Base-by-base conservation (phyloP, 1,139 yeast genomes). In the Candida freyschussii region DNA sequence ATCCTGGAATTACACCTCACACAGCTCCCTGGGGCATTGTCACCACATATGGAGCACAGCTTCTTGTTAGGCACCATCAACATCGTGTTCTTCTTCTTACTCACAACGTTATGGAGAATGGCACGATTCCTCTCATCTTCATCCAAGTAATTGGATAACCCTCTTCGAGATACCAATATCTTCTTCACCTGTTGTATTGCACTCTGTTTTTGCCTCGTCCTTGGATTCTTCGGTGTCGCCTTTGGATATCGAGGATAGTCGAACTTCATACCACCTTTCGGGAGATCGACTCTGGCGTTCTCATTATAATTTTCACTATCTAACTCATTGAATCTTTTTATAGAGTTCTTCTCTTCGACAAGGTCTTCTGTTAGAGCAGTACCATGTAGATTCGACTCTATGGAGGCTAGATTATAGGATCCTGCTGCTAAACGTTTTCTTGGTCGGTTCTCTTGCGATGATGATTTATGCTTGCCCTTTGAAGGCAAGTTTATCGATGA, bases 31-130 rank as follows among this genome's bases (percentile, higher is more conserved):
- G 56, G 63, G 23, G 66, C 56, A 9, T 58, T 53, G 32, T 62
- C 62, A 3, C 71, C 71, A 49, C 71, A 65, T 4, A 65, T 63
- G 0, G 67, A 57, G 33, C 71, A 65, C 7, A 65, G 47, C 31
- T 64, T 63, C 47, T 63, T 62, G 21, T 56, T 50, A 4, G 59
- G 57, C 7, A 56, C 52, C 24, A 51, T 44, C 24, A 44, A 30
- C 35, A 38, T 39, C 7, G 37, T 36, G 27, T 39, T 40, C 24
- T 40, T 38, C 31, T 40, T 45, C 33, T 44, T 48, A 2, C 46
- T 39, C 10, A 45, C 39, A 2, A 46, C 35, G 20, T 41, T 45
- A 33, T 43, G 43, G 11, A 52, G 17, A 11, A 55, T 42, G 6
- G 51, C 46, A 5, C 50, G 44, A 19, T 43, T 47, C 10, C 45